phyloP scores from a whole-genome alignment of 2,329 filamentous ascomycete species.

The Diaporthe velutina region DNA sequence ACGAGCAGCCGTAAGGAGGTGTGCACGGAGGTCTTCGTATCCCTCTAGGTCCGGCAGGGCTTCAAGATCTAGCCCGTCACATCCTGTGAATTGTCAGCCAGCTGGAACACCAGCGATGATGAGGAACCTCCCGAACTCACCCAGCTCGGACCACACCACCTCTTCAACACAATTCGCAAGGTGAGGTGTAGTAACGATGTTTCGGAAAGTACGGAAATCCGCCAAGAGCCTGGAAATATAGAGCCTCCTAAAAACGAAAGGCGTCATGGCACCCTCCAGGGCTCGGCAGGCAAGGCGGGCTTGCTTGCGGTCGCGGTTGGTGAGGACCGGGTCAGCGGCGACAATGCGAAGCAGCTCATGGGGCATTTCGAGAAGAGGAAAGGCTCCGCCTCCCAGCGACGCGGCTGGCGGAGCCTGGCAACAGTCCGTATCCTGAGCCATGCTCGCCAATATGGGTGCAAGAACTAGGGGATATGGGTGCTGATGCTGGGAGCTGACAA shows the following conservation, averaged over 20 bases:
- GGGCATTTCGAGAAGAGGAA: not conserved
- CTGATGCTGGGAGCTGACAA: not conserved
- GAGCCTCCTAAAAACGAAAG: not conserved
- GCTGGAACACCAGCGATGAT: rapidly evolving
- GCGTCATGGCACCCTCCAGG: not conserved
- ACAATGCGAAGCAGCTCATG: conserved; percentile 2
- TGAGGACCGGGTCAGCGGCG: not conserved
- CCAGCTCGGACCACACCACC: not conserved
- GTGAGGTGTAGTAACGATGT: not conserved
- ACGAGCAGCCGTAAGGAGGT: not conserved
- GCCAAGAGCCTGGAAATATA: not conserved
- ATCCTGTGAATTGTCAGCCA: not conserved
- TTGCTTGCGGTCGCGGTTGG: conserved; percentile 9
- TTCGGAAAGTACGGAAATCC: not conserved
- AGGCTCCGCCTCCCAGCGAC: not conserved
- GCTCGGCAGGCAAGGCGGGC: not conserved
- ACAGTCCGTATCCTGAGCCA: not conserved
- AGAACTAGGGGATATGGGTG: not conserved
- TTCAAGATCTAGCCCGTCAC: not conserved
- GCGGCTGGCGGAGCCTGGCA: not conserved
- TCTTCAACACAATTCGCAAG: not conserved
- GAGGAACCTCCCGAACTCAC: not conserved
- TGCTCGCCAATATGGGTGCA: not conserved
- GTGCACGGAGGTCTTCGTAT: not conserved
- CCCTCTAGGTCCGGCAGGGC: not conserved